Evolutionary conservation across 495 filamentous ascomycete genomes (phyloP), one percentile per base, ranked within the genome.

Genomic region (Neurospora sp.): DNA sequence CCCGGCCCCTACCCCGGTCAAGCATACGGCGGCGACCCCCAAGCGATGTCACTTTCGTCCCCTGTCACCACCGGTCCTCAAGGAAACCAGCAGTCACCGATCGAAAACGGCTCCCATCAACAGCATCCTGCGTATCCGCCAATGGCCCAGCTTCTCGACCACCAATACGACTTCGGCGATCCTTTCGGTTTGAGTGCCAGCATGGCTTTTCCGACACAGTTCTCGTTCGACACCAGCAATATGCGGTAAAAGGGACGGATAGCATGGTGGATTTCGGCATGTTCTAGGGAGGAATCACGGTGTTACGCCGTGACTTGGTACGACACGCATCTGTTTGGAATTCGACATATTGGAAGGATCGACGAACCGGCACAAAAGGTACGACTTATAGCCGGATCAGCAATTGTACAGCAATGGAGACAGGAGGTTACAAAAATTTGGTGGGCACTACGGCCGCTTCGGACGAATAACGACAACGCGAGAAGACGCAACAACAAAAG

Each of bases 201-300:
- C 83, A 96, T 97, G 94, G 92, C 94, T 76, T 97, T 96, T 77
- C 94, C 94, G 27, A 94, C 92, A 5, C 92, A 93, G 49, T 97
- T 95, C 84, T 92, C 90, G 71, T 94, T 93, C 80, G 92, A 95
- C 72, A 88, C 87, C 69, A 88, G 86, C 80, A 87, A 86, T 72
- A 88, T 88, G 86, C 81, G 86, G 78, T 87, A 78, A 72, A 60
- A 41, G 20, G 2, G 41, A 41, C 49, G 18, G 49, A 39, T 20
- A 62, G 16, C 5, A 39, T 5, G 62, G 54, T 8, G 12, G 54
- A 37, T 31, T 18, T 35, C 18, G 27, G 31, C 14, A 35, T 66
- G 31, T 2, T 16, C 18, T 66, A 9, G 14, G 54, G 31, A 66
- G 23, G 12, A 14, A 66, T 62, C 27, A 11, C 12, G 54, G 54